These are phyloP conservation scores for Mycena venus DNA, from an alignment of 768 basidiomycete genomes.

Conservation along the genomic window DNA sequence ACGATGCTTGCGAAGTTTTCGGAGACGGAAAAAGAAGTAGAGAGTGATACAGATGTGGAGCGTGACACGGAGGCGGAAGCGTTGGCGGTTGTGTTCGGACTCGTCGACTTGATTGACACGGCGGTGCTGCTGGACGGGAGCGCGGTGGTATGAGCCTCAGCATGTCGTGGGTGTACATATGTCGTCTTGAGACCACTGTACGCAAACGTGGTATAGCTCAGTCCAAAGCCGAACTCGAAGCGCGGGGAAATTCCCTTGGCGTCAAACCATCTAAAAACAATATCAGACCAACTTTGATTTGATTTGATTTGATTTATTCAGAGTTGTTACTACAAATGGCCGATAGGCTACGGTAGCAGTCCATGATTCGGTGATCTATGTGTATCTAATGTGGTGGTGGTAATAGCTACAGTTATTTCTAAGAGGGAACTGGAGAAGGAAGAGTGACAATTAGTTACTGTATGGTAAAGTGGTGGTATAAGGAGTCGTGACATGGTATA, in stretches of 20 bases:
- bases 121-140: neutral
- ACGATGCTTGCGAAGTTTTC: slow-evolving; percentile 30
- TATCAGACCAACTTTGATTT: neutral
- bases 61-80: neutral
- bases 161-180: neutral
- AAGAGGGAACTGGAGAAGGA: too few species aligned
- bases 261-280: slow-evolving; percentile 46
- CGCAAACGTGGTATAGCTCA: slow-evolving; percentile 60
- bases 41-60: slow-evolving; percentile 13
- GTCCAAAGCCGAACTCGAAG: slow-evolving; percentile 50
- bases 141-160: neutral
- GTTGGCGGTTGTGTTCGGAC: neutral
- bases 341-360: too few species aligned
- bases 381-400: too few species aligned
- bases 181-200: slow-evolving; percentile 47
- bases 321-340: too few species aligned
- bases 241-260: slow-evolving; percentile 36
- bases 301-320: too few species aligned
- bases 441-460: too few species aligned
- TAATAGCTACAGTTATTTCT: too few species aligned
- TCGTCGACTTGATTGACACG: neutral
- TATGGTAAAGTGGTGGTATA: too few species aligned
- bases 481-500: too few species aligned
- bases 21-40: slow-evolving; percentile 14
- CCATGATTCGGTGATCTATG: too few species aligned